Conservation (phyloP, 2,329 filamentous ascomycete species). For the Claviceps capensis region DNA sequence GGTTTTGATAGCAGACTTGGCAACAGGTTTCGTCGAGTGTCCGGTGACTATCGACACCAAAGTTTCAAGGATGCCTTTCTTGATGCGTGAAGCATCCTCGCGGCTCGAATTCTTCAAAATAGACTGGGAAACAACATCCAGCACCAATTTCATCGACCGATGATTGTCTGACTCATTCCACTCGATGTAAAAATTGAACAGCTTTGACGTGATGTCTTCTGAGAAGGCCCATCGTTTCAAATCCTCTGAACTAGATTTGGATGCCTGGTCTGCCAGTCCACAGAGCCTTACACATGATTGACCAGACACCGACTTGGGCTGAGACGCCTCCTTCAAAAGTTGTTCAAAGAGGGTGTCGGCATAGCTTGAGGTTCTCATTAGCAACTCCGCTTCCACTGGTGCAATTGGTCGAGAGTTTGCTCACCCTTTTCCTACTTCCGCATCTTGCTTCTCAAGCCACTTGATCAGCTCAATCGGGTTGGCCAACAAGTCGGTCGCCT, state of each 20-base stretch:
- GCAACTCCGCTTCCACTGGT: neutral
- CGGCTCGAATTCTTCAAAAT: conserved; percentile 34
- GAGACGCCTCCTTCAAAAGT: conserved; percentile 34
- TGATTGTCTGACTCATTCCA: conserved; percentile 55
- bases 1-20: conserved; percentile 56
- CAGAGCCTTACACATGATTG: conserved; percentile 45
- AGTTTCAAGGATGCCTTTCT: conserved; percentile 32
- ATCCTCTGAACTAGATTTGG: conserved; percentile 30
- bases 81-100: conserved; percentile 24
- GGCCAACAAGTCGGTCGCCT: conserved; percentile 20
- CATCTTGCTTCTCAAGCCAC: conserved; percentile 30
- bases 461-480: conserved; percentile 23
- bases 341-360: conserved; percentile 31
- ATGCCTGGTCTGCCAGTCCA: conserved; percentile 46
- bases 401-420: conserved; percentile 8
- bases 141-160: conserved; percentile 47
- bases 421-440: conserved; percentile 22
- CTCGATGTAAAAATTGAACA: conserved; percentile 51
- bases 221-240: conserved; percentile 39
- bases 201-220: conserved; percentile 28
- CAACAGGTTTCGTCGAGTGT: conserved; percentile 46
- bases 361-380: conserved; percentile 9
- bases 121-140: conserved; percentile 42
- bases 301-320: conserved; percentile 41
- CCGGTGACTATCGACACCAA: conserved; percentile 46